Conservation (phyloP, 352 stramenopile species). For the Globisporangium paroecandrum region DNA sequence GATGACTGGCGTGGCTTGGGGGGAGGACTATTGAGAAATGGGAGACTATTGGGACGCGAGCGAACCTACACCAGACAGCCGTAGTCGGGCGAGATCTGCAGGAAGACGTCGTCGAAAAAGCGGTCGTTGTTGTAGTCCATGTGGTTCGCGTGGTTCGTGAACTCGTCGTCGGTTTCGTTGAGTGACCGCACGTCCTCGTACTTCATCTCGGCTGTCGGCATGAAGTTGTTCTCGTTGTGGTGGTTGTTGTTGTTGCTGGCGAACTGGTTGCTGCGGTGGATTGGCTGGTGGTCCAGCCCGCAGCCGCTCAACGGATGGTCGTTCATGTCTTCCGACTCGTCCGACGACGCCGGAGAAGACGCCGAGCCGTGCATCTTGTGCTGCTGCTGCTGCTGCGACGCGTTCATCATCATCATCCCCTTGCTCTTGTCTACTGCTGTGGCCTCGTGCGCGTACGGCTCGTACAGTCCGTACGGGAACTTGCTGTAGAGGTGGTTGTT, state of each 20-base stretch:
- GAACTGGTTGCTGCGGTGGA: conserved; percentile 12
- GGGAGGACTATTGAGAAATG: neutral
- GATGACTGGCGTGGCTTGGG: conserved; percentile 2
- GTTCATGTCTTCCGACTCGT: conserved; percentile 23
- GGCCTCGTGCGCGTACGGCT: conserved; percentile 30
- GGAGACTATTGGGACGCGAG: neutral
- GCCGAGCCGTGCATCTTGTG: neutral
- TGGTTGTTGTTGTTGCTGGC: neutral
- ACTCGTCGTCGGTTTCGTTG: conserved; percentile 45
- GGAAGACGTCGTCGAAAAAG: conserved; percentile 76
- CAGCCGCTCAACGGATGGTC: conserved; percentile 24
- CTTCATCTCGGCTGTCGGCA: conserved; percentile 38
- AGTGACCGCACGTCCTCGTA: conserved; percentile 53
- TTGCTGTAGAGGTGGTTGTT: conserved; percentile 20
- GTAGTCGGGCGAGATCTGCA: conserved; percentile 75
- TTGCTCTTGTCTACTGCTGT: conserved; percentile 2
- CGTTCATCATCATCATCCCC: neutral
- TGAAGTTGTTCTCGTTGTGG: conserved; percentile 21
- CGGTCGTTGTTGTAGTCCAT: conserved; percentile 69
- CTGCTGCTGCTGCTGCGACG: conserved; percentile 4
- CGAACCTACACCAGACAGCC: conserved; percentile 53
- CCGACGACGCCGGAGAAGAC: conserved; percentile 10
- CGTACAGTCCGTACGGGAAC: conserved; percentile 29
- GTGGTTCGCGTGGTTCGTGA: conserved; percentile 39
- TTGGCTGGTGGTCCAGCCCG: conserved; percentile 19